Percentiles rank a stretch among this genome's conserved stretches.
phyloP scores from a whole-genome alignment of 805 yeast genomes.

The Pichia deserticola region DNA sequence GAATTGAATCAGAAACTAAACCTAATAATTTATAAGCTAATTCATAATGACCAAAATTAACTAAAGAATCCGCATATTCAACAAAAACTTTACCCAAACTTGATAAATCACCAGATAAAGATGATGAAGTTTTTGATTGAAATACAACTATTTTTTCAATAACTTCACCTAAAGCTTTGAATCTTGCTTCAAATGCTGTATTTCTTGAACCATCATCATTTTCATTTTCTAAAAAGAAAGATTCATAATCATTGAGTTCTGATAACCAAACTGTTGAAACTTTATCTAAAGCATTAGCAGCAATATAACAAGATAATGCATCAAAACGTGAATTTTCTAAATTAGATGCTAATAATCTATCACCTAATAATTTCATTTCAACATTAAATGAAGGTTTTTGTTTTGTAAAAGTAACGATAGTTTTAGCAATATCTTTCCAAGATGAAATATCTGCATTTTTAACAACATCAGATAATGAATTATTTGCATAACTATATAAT shows the following conservation, averaged over 20 bases:
- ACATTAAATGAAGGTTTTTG: slow-evolving; percentile 41
- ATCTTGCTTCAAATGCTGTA: slow-evolving; percentile 77
- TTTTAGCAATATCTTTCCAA: slow-evolving; percentile 78
- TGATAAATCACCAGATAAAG: slow-evolving; percentile 37
- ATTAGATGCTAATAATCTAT: slow-evolving; percentile 50
- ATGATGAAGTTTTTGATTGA: slow-evolving; percentile 40
- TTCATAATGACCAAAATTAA: slow-evolving; percentile 77
- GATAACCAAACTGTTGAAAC: slow-evolving; percentile 77
- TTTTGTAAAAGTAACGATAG: slow-evolving; percentile 49
- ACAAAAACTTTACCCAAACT: slow-evolving; percentile 54
- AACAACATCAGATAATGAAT: slow-evolving; percentile 58
- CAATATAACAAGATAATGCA: slow-evolving; percentile 71
- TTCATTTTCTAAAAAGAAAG: slow-evolving; percentile 34
- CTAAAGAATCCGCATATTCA: slow-evolving; percentile 75
- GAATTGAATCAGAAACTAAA: slow-evolving; percentile 66
- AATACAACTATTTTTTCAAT: slow-evolving; percentile 79
- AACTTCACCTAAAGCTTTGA: slow-evolving; percentile 70
- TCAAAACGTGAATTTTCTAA: slow-evolving; percentile 46
- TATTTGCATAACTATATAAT: slow-evolving; percentile 54
- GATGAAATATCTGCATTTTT: slow-evolving; percentile 63
- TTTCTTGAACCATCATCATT: slow-evolving; percentile 32
- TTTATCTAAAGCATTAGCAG: slow-evolving; percentile 75
- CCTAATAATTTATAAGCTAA: slow-evolving; percentile 66
- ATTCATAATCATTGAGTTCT: slow-evolving; percentile 47
- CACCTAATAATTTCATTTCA: slow-evolving; percentile 65